Evolutionary conservation across 441 rosid species (phyloP).

Genomic region (Populus tomentosa): DNA sequence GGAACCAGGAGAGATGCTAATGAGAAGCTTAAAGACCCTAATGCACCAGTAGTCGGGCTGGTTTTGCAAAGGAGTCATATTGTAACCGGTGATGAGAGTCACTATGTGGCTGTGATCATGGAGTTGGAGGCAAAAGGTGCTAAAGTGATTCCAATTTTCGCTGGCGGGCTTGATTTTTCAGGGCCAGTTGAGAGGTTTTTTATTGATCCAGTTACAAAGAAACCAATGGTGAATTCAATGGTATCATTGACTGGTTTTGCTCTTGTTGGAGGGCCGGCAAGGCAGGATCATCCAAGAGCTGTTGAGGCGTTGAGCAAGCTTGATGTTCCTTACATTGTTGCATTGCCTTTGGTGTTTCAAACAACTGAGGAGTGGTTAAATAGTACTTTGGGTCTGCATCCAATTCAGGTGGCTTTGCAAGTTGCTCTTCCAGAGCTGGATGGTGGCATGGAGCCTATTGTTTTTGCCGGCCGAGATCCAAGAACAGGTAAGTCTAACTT

Average conservation of each 20-base stretch:
- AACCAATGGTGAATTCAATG: slow-evolving; percentile 68
- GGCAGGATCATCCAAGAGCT: slow-evolving; percentile 99
- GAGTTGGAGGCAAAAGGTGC: slow-evolving; percentile 97
- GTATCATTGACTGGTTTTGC: slow-evolving; percentile 95
- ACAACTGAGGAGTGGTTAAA: slow-evolving; percentile 98
- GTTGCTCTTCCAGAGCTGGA: slow-evolving; percentile 99
- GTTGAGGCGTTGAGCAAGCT: slow-evolving; percentile 90
- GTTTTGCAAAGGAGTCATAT: slow-evolving; percentile 96
- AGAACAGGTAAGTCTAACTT: slow-evolving; percentile 63
- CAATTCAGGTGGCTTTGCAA: slow-evolving; percentile 98
- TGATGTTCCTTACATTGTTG: slow-evolving; percentile 91
- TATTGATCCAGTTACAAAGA: slow-evolving; percentile 61
- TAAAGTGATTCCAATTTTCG: slow-evolving; percentile 87
- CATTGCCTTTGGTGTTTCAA: slow-evolving; percentile 94
- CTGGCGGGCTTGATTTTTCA: slow-evolving; percentile 94
- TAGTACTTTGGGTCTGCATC: slow-evolving; percentile 93
- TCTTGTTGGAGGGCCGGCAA: slow-evolving; percentile 98
- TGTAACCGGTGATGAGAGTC: slow-evolving; percentile 96
- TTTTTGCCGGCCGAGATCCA: slow-evolving; percentile 97
- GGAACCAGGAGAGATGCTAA: slow-evolving; percentile 77
- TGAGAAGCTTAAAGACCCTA: slow-evolving; percentile 57
- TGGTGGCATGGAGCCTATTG: slow-evolving; percentile 99
- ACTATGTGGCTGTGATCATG: slow-evolving; percentile 98
- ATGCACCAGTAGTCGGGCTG: slow-evolving; percentile 79
- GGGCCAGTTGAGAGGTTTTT: slow-evolving; percentile 88